Percentiles rank a stretch among this genome's conserved stretches.
Evolutionary conservation across 345 rosid genomes (phyloP).

Genomic region (Sapria himalayana): DNA sequence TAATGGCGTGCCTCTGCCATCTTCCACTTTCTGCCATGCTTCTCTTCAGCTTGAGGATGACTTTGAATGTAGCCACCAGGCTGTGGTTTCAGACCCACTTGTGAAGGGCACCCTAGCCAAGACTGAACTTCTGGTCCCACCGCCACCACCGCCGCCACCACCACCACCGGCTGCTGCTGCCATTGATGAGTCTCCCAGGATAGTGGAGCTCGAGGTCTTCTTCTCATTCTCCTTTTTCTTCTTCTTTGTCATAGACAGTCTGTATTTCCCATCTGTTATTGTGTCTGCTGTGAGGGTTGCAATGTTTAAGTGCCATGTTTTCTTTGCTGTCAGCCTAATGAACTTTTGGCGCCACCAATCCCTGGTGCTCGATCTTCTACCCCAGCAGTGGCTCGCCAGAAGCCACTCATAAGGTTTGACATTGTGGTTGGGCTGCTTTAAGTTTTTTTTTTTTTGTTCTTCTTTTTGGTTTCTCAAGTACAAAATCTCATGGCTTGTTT

Average conservation of each 20-base stretch:
- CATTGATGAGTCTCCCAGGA: constrained; percentile 12
- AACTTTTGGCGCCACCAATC: constrained; percentile 19
- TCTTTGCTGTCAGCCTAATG: constrained; percentile 25
- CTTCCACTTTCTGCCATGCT: constrained; percentile 35
- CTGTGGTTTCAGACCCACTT: constrained; percentile 9
- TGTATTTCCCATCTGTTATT: constrained; percentile 1
- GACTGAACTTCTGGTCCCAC: constrained; percentile 12
- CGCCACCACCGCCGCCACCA: constrained; percentile 9
- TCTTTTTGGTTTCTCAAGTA: not conserved
- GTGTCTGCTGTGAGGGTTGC: not conserved
- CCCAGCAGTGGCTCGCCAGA: constrained; percentile 26
- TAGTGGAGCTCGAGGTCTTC: constrained; percentile 88
- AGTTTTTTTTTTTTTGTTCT: not conserved
- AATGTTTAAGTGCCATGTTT: constrained; percentile 1
- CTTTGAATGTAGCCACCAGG: constrained; percentile 22
- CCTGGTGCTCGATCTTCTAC: constrained; percentile 13
- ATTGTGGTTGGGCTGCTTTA: not conserved
- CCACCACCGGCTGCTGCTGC: constrained; percentile 18
- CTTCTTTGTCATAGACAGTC: not conserved
- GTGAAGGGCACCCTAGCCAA: constrained; percentile 9
- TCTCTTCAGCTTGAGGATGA: constrained; percentile 50
- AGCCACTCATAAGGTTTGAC: constrained; percentile 77
- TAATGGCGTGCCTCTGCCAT: too few relatives aligned
- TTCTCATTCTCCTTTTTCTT: constrained; percentile 5
- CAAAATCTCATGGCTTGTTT: not conserved